Evolutionary conservation across 495 filamentous ascomycete genomes (phyloP).

Genomic region (Hypomontagnella submonticulosa): DNA sequence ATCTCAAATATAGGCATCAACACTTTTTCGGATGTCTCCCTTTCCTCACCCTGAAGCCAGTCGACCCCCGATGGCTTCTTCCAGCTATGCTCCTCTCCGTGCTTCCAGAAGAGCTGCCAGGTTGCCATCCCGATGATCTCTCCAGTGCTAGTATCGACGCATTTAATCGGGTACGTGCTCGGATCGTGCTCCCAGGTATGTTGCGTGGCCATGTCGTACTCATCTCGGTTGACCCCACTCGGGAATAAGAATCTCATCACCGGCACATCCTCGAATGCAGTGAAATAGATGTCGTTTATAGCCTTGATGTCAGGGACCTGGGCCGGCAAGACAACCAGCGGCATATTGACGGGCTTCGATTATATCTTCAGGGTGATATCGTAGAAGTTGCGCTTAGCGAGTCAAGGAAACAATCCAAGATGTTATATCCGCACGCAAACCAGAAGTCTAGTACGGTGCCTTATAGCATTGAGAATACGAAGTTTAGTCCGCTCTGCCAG

Average conservation of each 20-base stretch:
- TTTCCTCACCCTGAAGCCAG: constrained; percentile 45
- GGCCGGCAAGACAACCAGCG: too few species aligned
- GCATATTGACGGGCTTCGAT: too few species aligned
- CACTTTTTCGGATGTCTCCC: constrained; percentile 37
- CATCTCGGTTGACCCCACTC: constrained; percentile 8
- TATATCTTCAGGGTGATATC: too few species aligned
- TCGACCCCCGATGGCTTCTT: constrained; percentile 25
- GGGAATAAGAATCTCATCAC: constrained; percentile 50
- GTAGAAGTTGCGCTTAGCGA: too few species aligned
- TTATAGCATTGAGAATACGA: too few species aligned
- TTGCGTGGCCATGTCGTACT: constrained; percentile 10
- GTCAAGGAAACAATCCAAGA: too few species aligned
- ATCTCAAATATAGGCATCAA: constrained; percentile 42
- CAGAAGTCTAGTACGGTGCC: too few species aligned
- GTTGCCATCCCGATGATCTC: constrained; percentile 48
- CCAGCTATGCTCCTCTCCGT: constrained; percentile 14
- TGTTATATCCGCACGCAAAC: too few species aligned
- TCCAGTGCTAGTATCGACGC: constrained; percentile 46
- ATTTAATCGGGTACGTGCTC: constrained; percentile 51
- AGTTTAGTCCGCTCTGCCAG: too few species aligned
- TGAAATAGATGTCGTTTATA: too few species aligned
- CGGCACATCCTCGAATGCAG: background rate
- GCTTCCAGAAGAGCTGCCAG: constrained; percentile 41
- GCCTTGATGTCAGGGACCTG: too few species aligned
- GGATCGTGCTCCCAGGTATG: constrained; percentile 44